Conservation (phyloP, 129 eudicot species). For the Flaveria bidentis region DNA sequence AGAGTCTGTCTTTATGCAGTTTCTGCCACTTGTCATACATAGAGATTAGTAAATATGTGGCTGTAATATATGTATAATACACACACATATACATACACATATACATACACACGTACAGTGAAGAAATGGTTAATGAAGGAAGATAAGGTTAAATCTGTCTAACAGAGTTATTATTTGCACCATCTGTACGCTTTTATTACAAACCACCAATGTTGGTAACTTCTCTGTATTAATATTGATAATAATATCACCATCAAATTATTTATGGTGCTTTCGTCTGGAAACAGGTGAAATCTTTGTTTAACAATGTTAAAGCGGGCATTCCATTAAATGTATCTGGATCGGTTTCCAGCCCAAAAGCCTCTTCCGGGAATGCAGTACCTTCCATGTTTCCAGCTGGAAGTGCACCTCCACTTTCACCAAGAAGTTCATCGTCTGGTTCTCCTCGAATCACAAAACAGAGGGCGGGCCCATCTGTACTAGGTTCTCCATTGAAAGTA, state of each 20-base stretch:
- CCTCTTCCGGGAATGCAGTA: conserved; percentile 56
- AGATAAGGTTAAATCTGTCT: no score
- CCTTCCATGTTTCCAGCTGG: conserved; percentile 95
- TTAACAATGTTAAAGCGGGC: conserved; percentile 77
- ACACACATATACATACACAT: no score
- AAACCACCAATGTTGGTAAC: not conserved
- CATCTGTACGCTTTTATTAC: not conserved
- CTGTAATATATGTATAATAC: not conserved
- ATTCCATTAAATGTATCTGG: conserved; percentile 61
- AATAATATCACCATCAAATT: not conserved
- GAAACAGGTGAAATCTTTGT: conserved; percentile 72
- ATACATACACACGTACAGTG: no score
- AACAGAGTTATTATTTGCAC: not conserved
- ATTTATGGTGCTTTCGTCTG: conserved; percentile 17
- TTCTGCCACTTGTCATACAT: not conserved
- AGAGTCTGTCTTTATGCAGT: not conserved
- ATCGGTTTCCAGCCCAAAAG: conserved; percentile 63
- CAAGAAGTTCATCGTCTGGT: conserved; percentile 73
- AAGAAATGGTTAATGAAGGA: no score
- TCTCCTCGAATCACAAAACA: conserved; percentile 81
- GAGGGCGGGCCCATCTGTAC: conserved; percentile 70
- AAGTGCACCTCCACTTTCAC: conserved; percentile 92
- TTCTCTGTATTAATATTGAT: not conserved
- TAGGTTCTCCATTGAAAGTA: conserved; percentile 72
- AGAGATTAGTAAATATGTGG: not conserved